Base-by-base conservation (phyloP, 441 rosid species). In the Brassica hybrid region DNA sequence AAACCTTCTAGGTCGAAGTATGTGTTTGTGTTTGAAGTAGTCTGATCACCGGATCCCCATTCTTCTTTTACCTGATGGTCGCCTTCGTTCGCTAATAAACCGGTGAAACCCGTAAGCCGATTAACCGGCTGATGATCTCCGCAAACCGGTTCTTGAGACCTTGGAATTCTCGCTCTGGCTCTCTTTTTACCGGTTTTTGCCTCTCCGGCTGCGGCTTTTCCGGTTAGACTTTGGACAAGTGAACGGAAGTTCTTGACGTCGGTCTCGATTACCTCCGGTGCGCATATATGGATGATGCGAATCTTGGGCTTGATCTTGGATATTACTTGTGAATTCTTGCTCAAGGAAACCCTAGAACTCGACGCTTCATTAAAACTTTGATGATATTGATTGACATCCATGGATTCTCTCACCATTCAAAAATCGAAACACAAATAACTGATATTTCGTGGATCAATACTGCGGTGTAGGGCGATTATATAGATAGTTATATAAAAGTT, bases 241-340 rank as follows among this genome's bases (percentile, higher is more conserved):
- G 88, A 95, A 61, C 97, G 83, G 79, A 96, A 96, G 82, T 90
- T 92, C 18, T 85, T 88, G 7, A 82, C 93, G 70, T 96, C 97
- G 1, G 99, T 96, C 83, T 93, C 88, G 91, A 96, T 93, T 73
- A 96, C 88, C 82, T 92, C 98, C 11, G 99, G 99, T 18, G 98
- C 97, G 71, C 90, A 90, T 74, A 93, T 88, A 88, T 93, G 97
- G 80, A 92, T 90, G 43, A 96, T 92, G 14, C 98, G 87, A 67
- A 96, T 86, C 84, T 88, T 93, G 2, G 98, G 99, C 87, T 91
- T 94, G 67, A 77, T 63, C 83, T 92, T 93, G 58, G 97, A 67
- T 50, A 89, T 85, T 13, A 76, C 63, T 6, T 74, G 87, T 16
- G 98, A 93, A 70, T 81, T 74, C 65, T 60, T 86, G 76, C 83